A percentile compares a stretch with the other conserved stretches of the same genome.
Conservation (phyloP, 208 protist genomes). For the Trypanosomatidae sp. region DNA sequence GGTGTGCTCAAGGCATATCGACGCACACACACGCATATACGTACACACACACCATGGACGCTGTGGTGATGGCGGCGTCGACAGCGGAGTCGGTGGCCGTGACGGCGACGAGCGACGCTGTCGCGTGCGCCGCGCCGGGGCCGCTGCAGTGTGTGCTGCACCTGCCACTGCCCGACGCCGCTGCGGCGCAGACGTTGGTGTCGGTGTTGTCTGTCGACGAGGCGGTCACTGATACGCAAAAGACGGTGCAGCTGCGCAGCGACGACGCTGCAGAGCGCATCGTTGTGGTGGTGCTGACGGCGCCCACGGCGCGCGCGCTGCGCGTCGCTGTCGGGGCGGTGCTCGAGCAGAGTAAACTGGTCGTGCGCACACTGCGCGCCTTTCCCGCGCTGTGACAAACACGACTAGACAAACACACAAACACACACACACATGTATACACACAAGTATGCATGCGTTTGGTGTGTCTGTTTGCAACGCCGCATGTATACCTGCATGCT, state of each 20-base stretch:
- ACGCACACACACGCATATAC: no score
- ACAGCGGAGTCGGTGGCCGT: no score
- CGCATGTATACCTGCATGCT: background rate
- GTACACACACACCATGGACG: no score
- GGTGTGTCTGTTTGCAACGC: background rate
- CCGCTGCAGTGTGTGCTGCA: conserved; percentile 21
- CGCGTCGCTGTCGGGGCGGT: conserved; percentile 22
- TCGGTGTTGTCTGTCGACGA: conserved; percentile 26
- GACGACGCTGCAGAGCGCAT: conserved; percentile 24
- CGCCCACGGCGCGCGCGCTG: conserved; percentile 12
- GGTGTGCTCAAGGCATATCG: no score
- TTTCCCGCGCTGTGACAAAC: conserved; percentile 11
- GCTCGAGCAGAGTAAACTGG: conserved; percentile 33
- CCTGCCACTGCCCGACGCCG: conserved; percentile 22
- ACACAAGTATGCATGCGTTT: background rate
- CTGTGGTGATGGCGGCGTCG: no score
- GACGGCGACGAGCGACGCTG: background rate
- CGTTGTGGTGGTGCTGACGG: conserved; percentile 14
- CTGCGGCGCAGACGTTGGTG: conserved; percentile 16
- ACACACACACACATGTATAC: background rate
- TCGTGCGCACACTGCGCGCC: conserved; percentile 27
- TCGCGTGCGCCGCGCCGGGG: background rate
- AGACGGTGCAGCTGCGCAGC: conserved; percentile 19
- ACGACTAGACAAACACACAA: background rate
- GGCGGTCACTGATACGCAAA: conserved; percentile 11